These are phyloP conservation scores for Exophiala viscosa DNA, from an alignment of 2,329 filamentous ascomycete genomes.

Conservation along the genomic window DNA sequence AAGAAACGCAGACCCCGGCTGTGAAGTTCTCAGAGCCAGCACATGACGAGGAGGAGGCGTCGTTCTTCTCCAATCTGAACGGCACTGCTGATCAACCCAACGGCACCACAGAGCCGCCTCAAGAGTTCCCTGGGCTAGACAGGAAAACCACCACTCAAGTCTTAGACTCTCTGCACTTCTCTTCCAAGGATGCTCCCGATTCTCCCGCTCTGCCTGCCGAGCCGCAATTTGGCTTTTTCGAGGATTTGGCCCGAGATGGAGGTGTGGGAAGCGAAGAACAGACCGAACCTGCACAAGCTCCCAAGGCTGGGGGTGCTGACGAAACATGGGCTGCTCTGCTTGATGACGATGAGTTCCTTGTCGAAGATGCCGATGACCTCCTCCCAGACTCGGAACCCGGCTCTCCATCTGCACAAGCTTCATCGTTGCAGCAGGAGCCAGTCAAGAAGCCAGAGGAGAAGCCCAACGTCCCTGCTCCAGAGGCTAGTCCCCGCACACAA, in stretches of 20 bases:
- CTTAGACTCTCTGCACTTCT: constrained; percentile 48
- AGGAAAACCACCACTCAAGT: constrained; percentile 70
- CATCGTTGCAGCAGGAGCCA: constrained; percentile 20
- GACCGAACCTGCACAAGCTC: constrained; percentile 1
- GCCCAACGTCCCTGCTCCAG: constrained; percentile 2
- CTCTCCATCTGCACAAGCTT: constrained; percentile 18
- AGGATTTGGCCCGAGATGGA: constrained; percentile 8
- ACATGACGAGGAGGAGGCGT: constrained; percentile 17
- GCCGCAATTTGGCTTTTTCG: constrained; percentile 28
- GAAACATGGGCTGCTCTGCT: constrained; percentile 82
- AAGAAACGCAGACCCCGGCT: neutral
- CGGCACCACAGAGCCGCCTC: neutral
- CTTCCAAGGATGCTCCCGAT: constrained; percentile 28
- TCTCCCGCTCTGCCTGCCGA: constrained; percentile 30
- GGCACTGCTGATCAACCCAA: neutral
- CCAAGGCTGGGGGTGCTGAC: constrained; percentile 61
- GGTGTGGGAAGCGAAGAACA: neutral
- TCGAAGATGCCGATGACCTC: constrained; percentile 77
- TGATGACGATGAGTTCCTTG: constrained; percentile 63
- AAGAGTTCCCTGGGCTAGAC: constrained; percentile 41
- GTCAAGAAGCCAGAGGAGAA: constrained; percentile 27
- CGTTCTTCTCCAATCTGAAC: constrained; percentile 18
- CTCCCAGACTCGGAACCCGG: constrained; percentile 62
- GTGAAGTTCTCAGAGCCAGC: constrained; percentile 4
- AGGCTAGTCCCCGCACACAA: constrained; percentile 17